Percentiles rank a stretch among this genome's conserved stretches.
These are phyloP conservation scores for Lepidium africanum DNA, from an alignment of 345 rosid genomes.

Conservation along the genomic window DNA sequence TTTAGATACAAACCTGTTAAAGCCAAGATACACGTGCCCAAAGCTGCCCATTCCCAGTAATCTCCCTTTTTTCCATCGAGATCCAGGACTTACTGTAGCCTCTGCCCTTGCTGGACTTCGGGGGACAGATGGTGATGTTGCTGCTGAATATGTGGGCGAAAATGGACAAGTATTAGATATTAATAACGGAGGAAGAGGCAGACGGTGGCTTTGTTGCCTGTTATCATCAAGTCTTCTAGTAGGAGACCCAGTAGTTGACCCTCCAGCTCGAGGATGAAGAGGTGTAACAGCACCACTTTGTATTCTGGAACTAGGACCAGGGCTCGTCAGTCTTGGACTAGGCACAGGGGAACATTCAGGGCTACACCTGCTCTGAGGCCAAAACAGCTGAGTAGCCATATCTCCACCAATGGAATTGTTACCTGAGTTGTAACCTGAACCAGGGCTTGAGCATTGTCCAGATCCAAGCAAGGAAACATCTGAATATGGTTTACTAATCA, in stretches of 20 bases:
- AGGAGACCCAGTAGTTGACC: conserved; percentile 58
- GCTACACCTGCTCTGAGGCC: conserved; percentile 94
- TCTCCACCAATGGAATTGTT: conserved; percentile 96
- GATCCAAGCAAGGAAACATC: conserved; percentile 79
- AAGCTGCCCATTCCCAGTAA: conserved; percentile 61
- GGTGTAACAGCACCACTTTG: conserved; percentile 99
- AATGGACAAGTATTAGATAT: conserved; percentile 68
- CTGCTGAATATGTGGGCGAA: conserved; percentile 83
- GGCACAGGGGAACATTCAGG: conserved; percentile 94
- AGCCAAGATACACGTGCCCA: conserved; percentile 65
- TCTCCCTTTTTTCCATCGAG: conserved; percentile 59
- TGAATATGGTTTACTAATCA: conserved; percentile 62
- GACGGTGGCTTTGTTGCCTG: conserved; percentile 75
- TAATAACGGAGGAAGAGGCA: conserved; percentile 84
- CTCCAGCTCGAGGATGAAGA: conserved; percentile 86
- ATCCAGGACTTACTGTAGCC: conserved; percentile 60
- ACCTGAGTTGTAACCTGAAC: conserved; percentile 93
- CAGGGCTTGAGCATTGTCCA: conserved; percentile 97
- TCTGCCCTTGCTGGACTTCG: conserved; percentile 92
- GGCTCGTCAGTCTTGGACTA: conserved; percentile 95
- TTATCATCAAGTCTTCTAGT: conserved; percentile 68
- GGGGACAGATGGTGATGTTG: conserved; percentile 89
- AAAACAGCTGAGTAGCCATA: conserved; percentile 74
- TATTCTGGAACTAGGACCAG: conserved; percentile 94
- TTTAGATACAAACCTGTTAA: conserved; percentile 45